Percentiles rank a stretch among this genome's conserved stretches.
phyloP scores from a whole-genome alignment of 345 rosid species.

The Anastatica hierochuntica region DNA sequence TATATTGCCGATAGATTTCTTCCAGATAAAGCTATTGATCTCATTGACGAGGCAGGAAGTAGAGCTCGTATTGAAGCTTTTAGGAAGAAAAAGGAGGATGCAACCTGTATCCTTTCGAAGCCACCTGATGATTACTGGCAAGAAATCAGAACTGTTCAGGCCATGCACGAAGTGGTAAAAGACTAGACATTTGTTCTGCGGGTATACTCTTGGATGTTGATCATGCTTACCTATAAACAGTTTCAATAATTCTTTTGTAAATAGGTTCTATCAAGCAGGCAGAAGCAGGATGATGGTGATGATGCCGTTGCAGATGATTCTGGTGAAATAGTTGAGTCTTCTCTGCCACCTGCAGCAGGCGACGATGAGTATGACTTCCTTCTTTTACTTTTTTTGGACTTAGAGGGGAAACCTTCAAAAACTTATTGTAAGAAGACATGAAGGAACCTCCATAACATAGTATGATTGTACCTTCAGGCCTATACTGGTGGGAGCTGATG shows the following conservation, averaged over 20 bases:
- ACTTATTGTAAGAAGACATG: background rate
- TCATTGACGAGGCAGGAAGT: conserved; percentile 97
- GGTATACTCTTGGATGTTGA: background rate
- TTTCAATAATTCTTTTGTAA: conserved; percentile 9
- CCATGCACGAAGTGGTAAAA: conserved; percentile 95
- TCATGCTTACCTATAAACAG: background rate
- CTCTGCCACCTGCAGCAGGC: conserved; percentile 39
- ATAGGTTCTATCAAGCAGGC: conserved; percentile 58
- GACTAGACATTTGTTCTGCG: background rate
- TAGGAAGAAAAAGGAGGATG: conserved; percentile 76
- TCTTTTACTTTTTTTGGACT: background rate
- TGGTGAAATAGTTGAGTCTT: conserved; percentile 38
- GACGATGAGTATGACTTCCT: conserved; percentile 50
- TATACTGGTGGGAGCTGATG: conserved; percentile 70
- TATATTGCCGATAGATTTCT: conserved; percentile 88
- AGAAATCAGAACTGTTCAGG: conserved; percentile 88
- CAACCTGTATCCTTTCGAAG: conserved; percentile 66
- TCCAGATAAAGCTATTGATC: conserved; percentile 99
- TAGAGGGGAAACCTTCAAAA: background rate
- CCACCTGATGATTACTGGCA: conserved; percentile 94
- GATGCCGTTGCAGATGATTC: conserved; percentile 34
- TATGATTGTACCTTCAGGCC: conserved; percentile 48
- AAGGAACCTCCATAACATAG: conserved; percentile 10
- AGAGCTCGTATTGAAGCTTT: conserved; percentile 80
- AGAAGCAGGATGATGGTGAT: conserved; percentile 35